These are phyloP conservation scores for Leishmania mexicana DNA, from an alignment of 208 protist genomes.

Conservation along the genomic window DNA sequence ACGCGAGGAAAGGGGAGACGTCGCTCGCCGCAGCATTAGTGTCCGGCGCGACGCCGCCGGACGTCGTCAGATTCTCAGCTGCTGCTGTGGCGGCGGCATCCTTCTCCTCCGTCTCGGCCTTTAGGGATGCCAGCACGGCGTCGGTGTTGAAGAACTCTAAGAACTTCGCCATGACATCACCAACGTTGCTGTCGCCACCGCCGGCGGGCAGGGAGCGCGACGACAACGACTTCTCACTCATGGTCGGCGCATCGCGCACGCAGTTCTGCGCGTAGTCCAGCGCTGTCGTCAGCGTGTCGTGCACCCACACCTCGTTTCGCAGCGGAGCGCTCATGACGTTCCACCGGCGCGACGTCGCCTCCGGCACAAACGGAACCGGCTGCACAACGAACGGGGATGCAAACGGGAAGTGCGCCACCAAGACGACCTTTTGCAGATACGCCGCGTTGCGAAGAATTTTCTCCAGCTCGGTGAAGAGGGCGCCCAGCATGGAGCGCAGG, in stretches of 20 bases:
- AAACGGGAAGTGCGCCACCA: conserved; percentile 77
- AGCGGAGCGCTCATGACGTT: conserved; percentile 39
- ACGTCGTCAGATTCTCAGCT: not conserved
- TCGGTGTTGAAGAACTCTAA: conserved; percentile 30
- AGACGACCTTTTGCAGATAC: conserved; percentile 72
- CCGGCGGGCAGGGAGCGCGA: not conserved
- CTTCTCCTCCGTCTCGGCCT: not conserved
- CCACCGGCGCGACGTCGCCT: conserved; percentile 49
- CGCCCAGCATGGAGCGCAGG: conserved; percentile 65
- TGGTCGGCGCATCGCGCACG: not conserved
- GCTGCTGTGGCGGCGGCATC: not conserved
- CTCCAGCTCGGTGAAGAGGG: conserved; percentile 78
- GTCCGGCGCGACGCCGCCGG: not conserved
- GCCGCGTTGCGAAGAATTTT: conserved; percentile 84
- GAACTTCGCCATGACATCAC: conserved; percentile 28
- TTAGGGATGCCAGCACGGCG: conserved; percentile 14
- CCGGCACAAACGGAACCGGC: conserved; percentile 46
- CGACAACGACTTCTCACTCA: not conserved
- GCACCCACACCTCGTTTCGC: conserved; percentile 31
- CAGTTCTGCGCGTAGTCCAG: conserved; percentile 22
- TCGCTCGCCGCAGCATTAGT: not conserved
- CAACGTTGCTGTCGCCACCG: not conserved
- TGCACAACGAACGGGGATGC: conserved; percentile 50
- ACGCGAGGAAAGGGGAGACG: conserved; percentile 3
- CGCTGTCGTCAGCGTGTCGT: conserved; percentile 36